phyloP scores from a whole-genome alignment of 176 grass and related monocot species.

The Pontederia crassipes region DNA sequence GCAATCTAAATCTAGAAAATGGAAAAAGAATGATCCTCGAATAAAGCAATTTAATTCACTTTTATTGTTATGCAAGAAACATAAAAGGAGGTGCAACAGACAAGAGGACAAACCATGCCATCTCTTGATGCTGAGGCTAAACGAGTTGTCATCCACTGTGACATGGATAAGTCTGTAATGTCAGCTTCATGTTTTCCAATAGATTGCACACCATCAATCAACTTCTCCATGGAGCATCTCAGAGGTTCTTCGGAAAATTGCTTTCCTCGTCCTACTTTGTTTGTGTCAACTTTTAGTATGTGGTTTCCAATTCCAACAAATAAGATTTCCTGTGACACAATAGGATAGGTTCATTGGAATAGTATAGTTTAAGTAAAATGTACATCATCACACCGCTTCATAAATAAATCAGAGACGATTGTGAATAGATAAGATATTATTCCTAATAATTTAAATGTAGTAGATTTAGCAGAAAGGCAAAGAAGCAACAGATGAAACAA shows the following conservation, averaged over 20 bases:
- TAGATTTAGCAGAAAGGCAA: background rate
- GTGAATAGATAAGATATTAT: slow-evolving; percentile 1
- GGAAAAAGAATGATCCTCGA: no score
- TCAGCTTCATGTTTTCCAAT: slow-evolving; percentile 91
- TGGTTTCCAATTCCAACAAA: slow-evolving; percentile 79
- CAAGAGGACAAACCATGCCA: slow-evolving; percentile 61
- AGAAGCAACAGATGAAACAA: background rate
- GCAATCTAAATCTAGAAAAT: no score
- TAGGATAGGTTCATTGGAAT: background rate
- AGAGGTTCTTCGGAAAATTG: slow-evolving; percentile 73
- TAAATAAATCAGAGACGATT: background rate
- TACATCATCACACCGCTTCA: no score
- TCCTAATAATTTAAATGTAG: no score
- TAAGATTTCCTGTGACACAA: slow-evolving; percentile 54
- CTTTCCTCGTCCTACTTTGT: slow-evolving; percentile 67
- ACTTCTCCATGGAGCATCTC: slow-evolving; percentile 53
- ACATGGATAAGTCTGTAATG: slow-evolving; percentile 77
- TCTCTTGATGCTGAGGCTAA: slow-evolving; percentile 87
- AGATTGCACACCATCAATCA: slow-evolving; percentile 50
- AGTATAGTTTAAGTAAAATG: no score
- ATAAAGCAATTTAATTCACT: background rate
- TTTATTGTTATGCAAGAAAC: background rate
- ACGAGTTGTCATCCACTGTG: slow-evolving; percentile 95
- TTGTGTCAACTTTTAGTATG: slow-evolving; percentile 67
- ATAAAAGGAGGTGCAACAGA: background rate